Evolutionary conservation across 1,139 yeast species (phyloP).

Genomic region (Debaryomycetaceae sp.): DNA sequence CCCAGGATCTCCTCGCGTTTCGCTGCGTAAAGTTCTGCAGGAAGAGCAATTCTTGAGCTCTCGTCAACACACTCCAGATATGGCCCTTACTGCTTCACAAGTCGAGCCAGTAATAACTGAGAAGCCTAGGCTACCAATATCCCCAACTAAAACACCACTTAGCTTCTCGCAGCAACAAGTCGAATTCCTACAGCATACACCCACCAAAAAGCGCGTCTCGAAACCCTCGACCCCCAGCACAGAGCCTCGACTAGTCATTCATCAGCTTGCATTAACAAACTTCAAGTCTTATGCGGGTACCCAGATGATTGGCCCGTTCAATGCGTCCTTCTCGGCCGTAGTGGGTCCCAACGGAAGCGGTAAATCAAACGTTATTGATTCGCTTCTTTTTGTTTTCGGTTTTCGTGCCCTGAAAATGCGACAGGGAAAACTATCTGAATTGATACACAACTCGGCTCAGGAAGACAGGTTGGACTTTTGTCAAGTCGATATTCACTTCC

Average conservation of each 20-base stretch:
- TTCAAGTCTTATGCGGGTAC: constrained; percentile 94
- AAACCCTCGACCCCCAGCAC: constrained; percentile 7
- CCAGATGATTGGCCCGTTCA: constrained; percentile 93
- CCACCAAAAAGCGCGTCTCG: constrained; percentile 16
- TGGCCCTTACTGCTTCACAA: too few relatives aligned
- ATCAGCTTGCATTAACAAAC: constrained; percentile 62
- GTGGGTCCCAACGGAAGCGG: constrained; percentile 99
- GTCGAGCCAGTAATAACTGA: too few relatives aligned
- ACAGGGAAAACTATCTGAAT: constrained; percentile 81
- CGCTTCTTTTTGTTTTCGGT: constrained; percentile 92
- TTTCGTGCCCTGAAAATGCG: constrained; percentile 96
- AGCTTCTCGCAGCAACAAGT: constrained; percentile 22
- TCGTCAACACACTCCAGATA: too few relatives aligned
- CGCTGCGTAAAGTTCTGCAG: too few relatives aligned
- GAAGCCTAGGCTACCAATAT: too few relatives aligned
- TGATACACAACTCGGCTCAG: constrained; percentile 79
- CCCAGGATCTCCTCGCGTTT: too few relatives aligned
- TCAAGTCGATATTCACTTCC: constrained; percentile 88
- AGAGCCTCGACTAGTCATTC: constrained; percentile 61
- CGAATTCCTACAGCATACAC: constrained; percentile 18
- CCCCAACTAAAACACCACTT: constrained; percentile 5
- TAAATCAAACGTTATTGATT: constrained; percentile 93
- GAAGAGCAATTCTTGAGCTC: too few relatives aligned
- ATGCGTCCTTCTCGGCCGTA: constrained; percentile 87
- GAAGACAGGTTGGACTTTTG: constrained; percentile 60